Evolutionary conservation across 805 yeast genomes (phyloP), one percentile per base, ranked within the genome.

Genomic region (Priceomyces haplophilus): DNA sequence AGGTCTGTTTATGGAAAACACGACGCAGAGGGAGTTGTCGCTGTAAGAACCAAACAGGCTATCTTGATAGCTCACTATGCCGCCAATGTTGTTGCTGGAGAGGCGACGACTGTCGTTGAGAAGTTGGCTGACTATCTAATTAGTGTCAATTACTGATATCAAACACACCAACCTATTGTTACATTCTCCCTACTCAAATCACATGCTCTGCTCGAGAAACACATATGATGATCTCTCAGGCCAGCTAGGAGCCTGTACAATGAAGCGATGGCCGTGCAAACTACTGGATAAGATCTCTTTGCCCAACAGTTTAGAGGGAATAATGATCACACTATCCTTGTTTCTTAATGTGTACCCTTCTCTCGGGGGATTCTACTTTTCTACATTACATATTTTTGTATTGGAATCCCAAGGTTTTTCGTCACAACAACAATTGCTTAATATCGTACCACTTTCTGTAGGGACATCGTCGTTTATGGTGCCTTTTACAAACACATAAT

Each of bases 81-180:
- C 12, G 79, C 86, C 10, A 90, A 90, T 43, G 85, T 87, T 37
- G 91, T 83, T 64, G 88, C 98, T 24, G 97, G 96, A 54, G 96
- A 88, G 62, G 98, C 98, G 41, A 86, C 97, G 46, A 80, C 85
- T 58, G 86, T 90, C 50, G 96, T 91, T 44, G 99, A 93, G 67
- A 91, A 88, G 60, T 77, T 93, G 72, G 98, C 96, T 37, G 98
- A 93, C 64, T 90, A 93, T 61, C 78, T 93, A 69, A 88, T 91
- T 62, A 74, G 88, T 57, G 91, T 85, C 42, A 86, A 88, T 45
- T 90, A 87, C 67, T 91, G 75, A 58, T 36, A 15, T 44, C 47
- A 44, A 6, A 27, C n/a, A 5, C 15, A n/a, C 8, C 15, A n/a
- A 10, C n/a, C 31, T 11, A n/a, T 27, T 4, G n/a, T 27, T 11